These are phyloP conservation scores for Glycine tomentella DNA, from an alignment of 306 rosid species.

Conservation along the genomic window DNA sequence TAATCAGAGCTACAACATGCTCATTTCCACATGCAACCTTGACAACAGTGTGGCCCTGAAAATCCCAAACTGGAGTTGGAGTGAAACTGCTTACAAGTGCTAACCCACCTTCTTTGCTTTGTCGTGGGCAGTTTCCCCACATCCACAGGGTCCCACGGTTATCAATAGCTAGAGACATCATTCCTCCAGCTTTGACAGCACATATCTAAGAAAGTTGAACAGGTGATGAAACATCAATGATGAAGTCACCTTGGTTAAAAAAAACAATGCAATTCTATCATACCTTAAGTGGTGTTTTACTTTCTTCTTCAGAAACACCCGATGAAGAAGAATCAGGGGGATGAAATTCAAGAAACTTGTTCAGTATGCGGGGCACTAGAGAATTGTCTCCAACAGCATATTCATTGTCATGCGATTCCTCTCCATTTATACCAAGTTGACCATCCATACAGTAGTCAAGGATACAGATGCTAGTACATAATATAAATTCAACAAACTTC, in stretches of 20 bases:
- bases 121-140: constrained; percentile 86
- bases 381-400: constrained; percentile 58
- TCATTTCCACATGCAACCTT: constrained; percentile 95
- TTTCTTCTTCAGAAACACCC: constrained; percentile 54
- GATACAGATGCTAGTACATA: constrained; percentile 41
- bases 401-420: constrained; percentile 53
- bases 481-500: constrained; percentile 30
- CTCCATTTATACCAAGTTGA: constrained; percentile 84
- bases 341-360: constrained; percentile 57
- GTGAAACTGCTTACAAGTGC: constrained; percentile 61
- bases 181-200: constrained; percentile 88
- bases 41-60: constrained; percentile 75
- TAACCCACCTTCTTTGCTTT: constrained; percentile 61
- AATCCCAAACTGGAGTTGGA: constrained; percentile 81
- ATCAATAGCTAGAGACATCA: constrained; percentile 89
- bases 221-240: constrained; percentile 21
- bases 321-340: constrained; percentile 53
- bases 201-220: constrained; percentile 58
- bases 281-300: constrained; percentile 62
- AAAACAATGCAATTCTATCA: constrained; percentile 11
- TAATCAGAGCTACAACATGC: constrained; percentile 76
- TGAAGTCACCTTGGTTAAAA: neutral
- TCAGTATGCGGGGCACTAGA: constrained; percentile 65
- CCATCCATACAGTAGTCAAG: constrained; percentile 87
- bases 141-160: constrained; percentile 76